These are phyloP conservation scores for Murraya paniculata DNA, from an alignment of 345 rosid species.

Conservation along the genomic window DNA sequence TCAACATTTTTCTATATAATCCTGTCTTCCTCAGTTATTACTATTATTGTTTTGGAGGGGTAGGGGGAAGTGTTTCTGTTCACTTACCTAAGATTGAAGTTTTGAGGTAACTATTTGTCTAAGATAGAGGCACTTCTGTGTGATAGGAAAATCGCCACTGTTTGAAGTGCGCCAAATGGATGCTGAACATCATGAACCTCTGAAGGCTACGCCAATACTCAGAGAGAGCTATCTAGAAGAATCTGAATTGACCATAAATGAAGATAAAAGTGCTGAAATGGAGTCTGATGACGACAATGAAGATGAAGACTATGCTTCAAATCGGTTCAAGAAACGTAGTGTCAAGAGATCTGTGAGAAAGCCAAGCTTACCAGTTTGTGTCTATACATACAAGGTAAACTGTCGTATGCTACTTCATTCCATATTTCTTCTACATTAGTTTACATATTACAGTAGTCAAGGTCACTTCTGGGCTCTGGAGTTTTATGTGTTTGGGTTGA, in stretches of 20 bases:
- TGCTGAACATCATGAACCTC: slow-evolving; percentile 40
- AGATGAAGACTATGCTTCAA: slow-evolving; percentile 41
- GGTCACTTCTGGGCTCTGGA: background rate
- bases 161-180: slow-evolving; percentile 70
- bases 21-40: background rate
- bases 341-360: slow-evolving; percentile 31
- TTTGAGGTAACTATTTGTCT: background rate
- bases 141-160: slow-evolving; percentile 71
- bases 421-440: background rate
- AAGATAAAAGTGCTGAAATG: slow-evolving; percentile 31
- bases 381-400: slow-evolving; percentile 75
- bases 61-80: background rate
- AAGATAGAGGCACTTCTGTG: slow-evolving; percentile 11
- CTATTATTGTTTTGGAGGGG: too few relatives aligned
- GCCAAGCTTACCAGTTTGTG: slow-evolving; percentile 51
- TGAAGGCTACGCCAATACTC: slow-evolving; percentile 32
- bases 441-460: background rate
- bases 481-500: background rate
- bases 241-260: slow-evolving; percentile 29
- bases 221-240: slow-evolving; percentile 38
- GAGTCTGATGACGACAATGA: slow-evolving; percentile 48
- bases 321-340: slow-evolving; percentile 28
- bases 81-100: slow-evolving; percentile 5
- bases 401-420: too few relatives aligned
- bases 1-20: slow-evolving; percentile 3